Evolutionary conservation across 345 rosid genomes (phyloP).

Genomic region (Lepidium aucheri): DNA sequence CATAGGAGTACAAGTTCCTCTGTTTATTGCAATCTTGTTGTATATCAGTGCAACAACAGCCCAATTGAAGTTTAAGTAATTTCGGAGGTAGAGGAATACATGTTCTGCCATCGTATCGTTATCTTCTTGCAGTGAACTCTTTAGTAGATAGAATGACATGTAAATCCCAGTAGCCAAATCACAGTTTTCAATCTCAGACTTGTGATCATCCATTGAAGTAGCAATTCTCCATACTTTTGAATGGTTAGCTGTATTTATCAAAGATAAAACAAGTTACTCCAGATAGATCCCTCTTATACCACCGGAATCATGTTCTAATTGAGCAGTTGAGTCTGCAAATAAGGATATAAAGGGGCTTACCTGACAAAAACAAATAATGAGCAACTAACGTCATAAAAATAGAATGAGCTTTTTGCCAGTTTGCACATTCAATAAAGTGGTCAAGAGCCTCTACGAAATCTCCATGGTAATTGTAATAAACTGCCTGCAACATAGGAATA

Average conservation of each 20-base stretch:
- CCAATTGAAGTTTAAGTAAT: neutral
- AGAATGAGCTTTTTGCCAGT: conserved; percentile 91
- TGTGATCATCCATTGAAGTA: conserved; percentile 73
- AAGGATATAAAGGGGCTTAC: conserved; percentile 30
- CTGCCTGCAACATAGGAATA: too few relatives aligned
- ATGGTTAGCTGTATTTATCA: conserved; percentile 49
- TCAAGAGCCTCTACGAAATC: conserved; percentile 73
- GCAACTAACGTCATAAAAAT: too few relatives aligned
- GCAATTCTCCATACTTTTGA: conserved; percentile 76
- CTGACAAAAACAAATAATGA: too few relatives aligned
- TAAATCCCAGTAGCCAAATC: conserved; percentile 91
- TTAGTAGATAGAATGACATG: conserved; percentile 69
- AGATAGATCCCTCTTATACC: neutral
- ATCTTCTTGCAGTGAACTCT: too few relatives aligned
- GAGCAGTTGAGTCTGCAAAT: neutral
- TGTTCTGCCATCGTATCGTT: conserved; percentile 38
- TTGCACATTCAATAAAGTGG: conserved; percentile 71
- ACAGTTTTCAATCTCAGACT: conserved; percentile 94
- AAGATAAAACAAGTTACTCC: neutral
- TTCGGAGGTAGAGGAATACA: conserved; percentile 30
- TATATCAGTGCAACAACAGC: too few relatives aligned
- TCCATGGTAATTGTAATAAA: conserved; percentile 59
- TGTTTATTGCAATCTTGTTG: neutral
- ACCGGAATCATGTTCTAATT: neutral
- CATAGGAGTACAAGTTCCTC: neutral